A percentile compares a stretch with the other conserved stretches of the same genome.
These are phyloP conservation scores for Tardiomyces depauwii DNA, from an alignment of 1,139 yeast species.

Conservation along the genomic window DNA sequence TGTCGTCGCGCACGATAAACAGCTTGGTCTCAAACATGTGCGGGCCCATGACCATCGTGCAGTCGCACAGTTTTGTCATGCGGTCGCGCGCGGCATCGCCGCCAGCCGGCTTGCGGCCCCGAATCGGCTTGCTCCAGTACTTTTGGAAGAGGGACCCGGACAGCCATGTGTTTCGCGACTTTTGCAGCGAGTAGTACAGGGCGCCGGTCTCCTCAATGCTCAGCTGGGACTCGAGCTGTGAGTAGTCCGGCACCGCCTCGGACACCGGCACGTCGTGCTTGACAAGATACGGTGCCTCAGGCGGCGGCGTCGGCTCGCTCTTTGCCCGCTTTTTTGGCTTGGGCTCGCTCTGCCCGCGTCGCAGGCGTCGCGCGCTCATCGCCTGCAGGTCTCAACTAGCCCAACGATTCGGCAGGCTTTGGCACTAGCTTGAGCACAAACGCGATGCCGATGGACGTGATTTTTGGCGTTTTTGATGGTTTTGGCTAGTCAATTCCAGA, in stretches of 20 bases:
- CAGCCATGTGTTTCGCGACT: conserved; percentile 66
- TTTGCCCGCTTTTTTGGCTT: neutral
- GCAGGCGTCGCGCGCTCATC: neutral
- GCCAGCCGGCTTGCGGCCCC: conserved; percentile 43
- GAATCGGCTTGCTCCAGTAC: conserved; percentile 56
- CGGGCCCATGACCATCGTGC: conserved; percentile 65
- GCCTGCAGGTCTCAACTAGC: too few species aligned
- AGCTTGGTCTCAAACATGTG: conserved; percentile 68
- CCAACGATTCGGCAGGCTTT: too few species aligned
- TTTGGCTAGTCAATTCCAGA: too few species aligned
- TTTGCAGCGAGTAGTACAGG: conserved; percentile 47
- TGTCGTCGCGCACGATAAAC: conserved; percentile 70
- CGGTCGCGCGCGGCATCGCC: conserved; percentile 57
- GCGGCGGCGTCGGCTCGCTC: conserved; percentile 13
- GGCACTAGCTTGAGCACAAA: too few species aligned
- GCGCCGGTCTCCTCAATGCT: conserved; percentile 59
- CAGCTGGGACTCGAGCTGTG: conserved; percentile 51
- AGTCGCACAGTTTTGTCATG: conserved; percentile 82
- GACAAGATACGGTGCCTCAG: conserved; percentile 56
- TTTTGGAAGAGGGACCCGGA: conserved; percentile 64
- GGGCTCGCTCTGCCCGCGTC: neutral
- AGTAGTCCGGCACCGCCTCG: conserved; percentile 46
- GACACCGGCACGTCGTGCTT: conserved; percentile 66
- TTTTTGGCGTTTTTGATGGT: too few species aligned
- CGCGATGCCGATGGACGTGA: too few species aligned